Conservation (phyloP, 257 asterid genomes). For the Plantago elongata region DNA sequence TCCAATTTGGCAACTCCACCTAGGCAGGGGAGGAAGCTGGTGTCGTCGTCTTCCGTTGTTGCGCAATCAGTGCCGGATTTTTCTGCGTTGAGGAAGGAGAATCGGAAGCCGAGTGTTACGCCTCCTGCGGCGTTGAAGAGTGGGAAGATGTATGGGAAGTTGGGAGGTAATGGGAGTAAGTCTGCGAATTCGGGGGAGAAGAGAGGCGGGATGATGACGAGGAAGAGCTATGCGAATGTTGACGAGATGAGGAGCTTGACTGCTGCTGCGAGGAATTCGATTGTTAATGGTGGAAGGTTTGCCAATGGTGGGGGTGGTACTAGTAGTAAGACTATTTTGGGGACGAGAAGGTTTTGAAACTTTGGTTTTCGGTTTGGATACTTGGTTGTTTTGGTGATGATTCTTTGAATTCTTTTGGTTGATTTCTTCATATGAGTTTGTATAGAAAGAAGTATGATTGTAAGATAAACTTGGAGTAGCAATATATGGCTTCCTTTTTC, state of each 20-base stretch:
- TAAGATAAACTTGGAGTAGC: not conserved
- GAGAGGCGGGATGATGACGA: conserved; percentile 52
- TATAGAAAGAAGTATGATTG: not conserved
- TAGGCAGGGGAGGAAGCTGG: conserved; percentile 29
- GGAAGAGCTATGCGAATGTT: conserved; percentile 79
- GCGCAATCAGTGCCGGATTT: conserved; percentile 90
- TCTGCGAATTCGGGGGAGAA: conserved; percentile 72
- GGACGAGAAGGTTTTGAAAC: conserved; percentile 43
- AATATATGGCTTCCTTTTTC: not conserved
- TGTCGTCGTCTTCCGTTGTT: conserved; percentile 36
- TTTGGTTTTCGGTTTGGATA: not conserved
- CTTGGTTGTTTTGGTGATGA: not conserved
- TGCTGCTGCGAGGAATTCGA: conserved; percentile 47
- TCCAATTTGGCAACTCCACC: conserved; percentile 51
- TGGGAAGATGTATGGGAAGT: conserved; percentile 44
- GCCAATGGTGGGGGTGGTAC: conserved; percentile 21
- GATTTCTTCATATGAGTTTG: not conserved
- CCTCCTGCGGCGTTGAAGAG: conserved; percentile 49
- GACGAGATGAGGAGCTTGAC: conserved; percentile 61
- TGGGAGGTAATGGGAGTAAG: conserved; percentile 58
- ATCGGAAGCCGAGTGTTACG: conserved; percentile 54
- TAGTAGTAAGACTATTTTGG: conserved; percentile 27
- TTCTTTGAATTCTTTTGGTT: not conserved
- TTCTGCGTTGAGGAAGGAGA: conserved; percentile 76
- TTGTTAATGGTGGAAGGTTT: conserved; percentile 40